Evolutionary conservation across 768 basidiomycete genomes (phyloP).

Genomic region (Kwoniella dejecticola): DNA sequence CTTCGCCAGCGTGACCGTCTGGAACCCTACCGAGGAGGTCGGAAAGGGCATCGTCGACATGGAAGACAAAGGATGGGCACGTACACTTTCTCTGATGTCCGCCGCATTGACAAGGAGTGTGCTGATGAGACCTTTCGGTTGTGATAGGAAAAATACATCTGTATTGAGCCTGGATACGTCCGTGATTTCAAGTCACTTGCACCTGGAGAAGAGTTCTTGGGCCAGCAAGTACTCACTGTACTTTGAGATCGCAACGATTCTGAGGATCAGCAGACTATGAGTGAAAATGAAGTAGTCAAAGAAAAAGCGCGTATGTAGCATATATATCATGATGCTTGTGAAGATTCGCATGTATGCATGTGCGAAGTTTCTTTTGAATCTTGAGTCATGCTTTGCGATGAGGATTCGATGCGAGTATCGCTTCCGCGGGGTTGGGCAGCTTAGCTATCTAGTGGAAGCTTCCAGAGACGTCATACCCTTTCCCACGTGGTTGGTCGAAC

Average conservation of each 20-base stretch:
- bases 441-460: slow-evolving; percentile 3
- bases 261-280: neutral
- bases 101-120: neutral
- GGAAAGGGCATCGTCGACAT: slow-evolving; percentile 82
- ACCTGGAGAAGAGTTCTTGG: slow-evolving; percentile 72
- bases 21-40: slow-evolving; percentile 79
- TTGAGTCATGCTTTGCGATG: too few species aligned
- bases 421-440: too few species aligned
- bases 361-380: too few species aligned
- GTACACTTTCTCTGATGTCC: slow-evolving; percentile 27
- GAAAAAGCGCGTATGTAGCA: neutral
- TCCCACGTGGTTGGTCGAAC: slow-evolving; percentile 6
- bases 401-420: too few species aligned
- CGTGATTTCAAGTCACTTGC: slow-evolving; percentile 68
- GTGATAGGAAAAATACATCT: slow-evolving; percentile 80
- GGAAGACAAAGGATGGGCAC: slow-evolving; percentile 82
- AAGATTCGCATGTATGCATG: neutral
- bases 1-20: slow-evolving; percentile 68
- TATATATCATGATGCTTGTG: neutral
- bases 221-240: slow-evolving; percentile 66
- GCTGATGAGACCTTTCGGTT: neutral
- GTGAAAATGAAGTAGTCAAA: neutral
- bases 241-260: slow-evolving; percentile 1
- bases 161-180: slow-evolving; percentile 88
- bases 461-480: slow-evolving; percentile 17